Evolutionary conservation across 2,329 filamentous ascomycete species (phyloP).

Genomic region (Talaromyces piceae): DNA sequence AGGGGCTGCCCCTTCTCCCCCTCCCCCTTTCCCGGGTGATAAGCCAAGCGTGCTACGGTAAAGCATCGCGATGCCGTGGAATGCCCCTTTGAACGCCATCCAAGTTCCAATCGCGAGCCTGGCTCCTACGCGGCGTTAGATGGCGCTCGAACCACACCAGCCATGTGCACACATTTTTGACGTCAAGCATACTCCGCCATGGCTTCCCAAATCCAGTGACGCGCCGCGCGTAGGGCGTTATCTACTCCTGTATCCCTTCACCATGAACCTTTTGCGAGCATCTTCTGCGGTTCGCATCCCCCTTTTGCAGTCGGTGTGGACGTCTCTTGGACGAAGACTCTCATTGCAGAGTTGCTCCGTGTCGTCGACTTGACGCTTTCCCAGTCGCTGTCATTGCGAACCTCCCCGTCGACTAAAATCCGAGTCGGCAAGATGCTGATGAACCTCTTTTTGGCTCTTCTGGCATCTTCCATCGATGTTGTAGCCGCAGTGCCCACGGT

Average conservation of each 20-base stretch:
- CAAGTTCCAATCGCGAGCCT: constrained; percentile 25
- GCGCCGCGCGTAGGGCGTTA: constrained; percentile 26
- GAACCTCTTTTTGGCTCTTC: constrained; percentile 20
- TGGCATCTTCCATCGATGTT: constrained; percentile 21
- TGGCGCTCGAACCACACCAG: constrained; percentile 16
- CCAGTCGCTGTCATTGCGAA: constrained; percentile 2
- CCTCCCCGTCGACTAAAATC: constrained; percentile 3
- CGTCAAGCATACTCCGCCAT: constrained; percentile 33
- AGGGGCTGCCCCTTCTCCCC: constrained; percentile 16
- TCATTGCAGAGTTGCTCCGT: constrained; percentile 1
- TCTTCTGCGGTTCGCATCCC: neutral
- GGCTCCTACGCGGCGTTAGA: constrained; percentile 14
- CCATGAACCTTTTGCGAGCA: constrained; percentile 9
- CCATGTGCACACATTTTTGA: constrained; percentile 30
- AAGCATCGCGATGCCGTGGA: constrained; percentile 5
- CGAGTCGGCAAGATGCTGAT: constrained; percentile 16
- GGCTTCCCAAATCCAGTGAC: constrained; percentile 28
- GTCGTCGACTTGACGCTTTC: constrained; percentile 6
- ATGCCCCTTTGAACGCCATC: constrained; percentile 28
- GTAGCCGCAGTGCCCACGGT: constrained; percentile 31
- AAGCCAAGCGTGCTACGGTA: constrained; percentile 14
- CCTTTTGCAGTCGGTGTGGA: neutral
- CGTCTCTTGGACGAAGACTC: constrained; percentile 3
- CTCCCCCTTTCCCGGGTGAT: constrained; percentile 10
- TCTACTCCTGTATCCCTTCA: constrained; percentile 21